Evolutionary conservation across 805 yeast species (phyloP).

Genomic region (Candida xyloterini): DNA sequence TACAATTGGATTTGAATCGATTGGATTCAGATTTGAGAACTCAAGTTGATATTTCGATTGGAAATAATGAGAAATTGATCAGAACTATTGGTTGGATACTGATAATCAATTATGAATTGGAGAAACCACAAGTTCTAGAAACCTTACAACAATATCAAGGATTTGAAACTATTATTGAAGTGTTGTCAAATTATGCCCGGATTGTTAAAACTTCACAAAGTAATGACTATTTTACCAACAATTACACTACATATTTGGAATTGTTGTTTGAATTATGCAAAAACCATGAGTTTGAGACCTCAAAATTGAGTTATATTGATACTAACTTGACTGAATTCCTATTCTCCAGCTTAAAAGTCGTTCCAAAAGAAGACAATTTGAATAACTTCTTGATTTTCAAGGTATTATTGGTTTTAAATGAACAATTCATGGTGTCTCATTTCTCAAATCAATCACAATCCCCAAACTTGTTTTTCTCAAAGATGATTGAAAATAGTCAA

Average conservation of each 20-base stretch:
- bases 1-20: constrained; percentile 16
- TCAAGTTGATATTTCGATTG: constrained; percentile 23
- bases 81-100: constrained; percentile 34
- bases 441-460: constrained; percentile 28
- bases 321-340: constrained; percentile 45
- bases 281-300: constrained; percentile 41
- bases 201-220: constrained; percentile 38
- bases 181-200: constrained; percentile 26
- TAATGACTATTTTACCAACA: constrained; percentile 23
- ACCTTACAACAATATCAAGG: constrained; percentile 53
- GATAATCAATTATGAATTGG: constrained; percentile 22
- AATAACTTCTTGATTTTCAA: constrained; percentile 67
- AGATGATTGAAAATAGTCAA: constrained; percentile 43
- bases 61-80: constrained; percentile 29
- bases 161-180: constrained; percentile 38
- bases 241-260: constrained; percentile 40
- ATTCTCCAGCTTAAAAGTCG: constrained; percentile 41
- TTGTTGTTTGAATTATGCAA: constrained; percentile 55
- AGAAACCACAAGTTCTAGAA: constrained; percentile 35
- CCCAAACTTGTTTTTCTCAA: constrained; percentile 52
- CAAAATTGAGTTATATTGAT: constrained; percentile 42
- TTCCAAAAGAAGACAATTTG: constrained; percentile 49
- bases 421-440: constrained; percentile 74
- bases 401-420: constrained; percentile 72
- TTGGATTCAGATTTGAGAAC: constrained; percentile 17